phyloP scores from a whole-genome alignment of 2,329 filamentous ascomycete genomes.

The Fusarium sterilihyphosum region DNA sequence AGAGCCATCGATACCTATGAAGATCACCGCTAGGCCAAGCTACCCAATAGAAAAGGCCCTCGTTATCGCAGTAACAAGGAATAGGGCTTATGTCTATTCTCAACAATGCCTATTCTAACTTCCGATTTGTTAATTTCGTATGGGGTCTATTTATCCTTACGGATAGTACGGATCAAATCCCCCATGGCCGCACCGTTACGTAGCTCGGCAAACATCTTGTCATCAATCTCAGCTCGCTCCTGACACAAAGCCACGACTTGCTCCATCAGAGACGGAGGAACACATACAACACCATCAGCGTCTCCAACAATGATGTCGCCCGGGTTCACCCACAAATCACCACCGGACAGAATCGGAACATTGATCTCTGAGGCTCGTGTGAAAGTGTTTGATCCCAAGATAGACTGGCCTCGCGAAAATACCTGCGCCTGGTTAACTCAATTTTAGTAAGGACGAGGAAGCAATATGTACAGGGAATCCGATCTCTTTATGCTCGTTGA shows the following conservation, averaged over 20 bases:
- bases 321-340: constrained; percentile 44
- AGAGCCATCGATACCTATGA: not conserved
- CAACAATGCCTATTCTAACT: not conserved
- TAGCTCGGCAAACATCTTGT: constrained; percentile 37
- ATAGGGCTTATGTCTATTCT: too few relatives aligned
- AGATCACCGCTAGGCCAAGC: too few relatives aligned
- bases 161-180: not conserved
- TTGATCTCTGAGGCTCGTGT: constrained; percentile 43
- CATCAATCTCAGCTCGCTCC: constrained; percentile 43
- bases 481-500: constrained; percentile 43
- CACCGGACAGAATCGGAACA: constrained; percentile 41
- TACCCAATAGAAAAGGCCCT: too few relatives aligned
- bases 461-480: constrained; percentile 3
- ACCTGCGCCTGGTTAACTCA: constrained; percentile 23
- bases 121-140: not conserved
- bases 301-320: constrained; percentile 45
- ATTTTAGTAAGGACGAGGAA: too few relatives aligned
- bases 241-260: constrained; percentile 43
- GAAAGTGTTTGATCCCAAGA: constrained; percentile 46
- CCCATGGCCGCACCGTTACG: constrained; percentile 6
- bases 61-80: too few relatives aligned
- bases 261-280: constrained; percentile 36
- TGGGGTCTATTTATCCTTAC: constrained; percentile 9
- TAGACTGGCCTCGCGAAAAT: constrained; percentile 42
- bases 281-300: constrained; percentile 44